Conservation (phyloP, 768 basidiomycete species). For the Suillus americanus region DNA sequence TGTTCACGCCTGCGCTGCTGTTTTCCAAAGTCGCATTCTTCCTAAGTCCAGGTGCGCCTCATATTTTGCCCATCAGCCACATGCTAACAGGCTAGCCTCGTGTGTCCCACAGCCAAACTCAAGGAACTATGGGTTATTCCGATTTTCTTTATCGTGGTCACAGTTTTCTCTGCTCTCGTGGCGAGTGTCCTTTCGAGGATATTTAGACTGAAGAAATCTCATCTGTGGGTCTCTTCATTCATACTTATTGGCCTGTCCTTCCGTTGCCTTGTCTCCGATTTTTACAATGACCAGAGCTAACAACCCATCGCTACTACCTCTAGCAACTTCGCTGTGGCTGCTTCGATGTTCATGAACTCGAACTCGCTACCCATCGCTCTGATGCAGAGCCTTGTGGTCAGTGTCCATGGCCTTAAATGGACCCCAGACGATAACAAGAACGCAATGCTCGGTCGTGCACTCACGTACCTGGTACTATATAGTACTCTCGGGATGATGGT, state of each 20-base stretch:
- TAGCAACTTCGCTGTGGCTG: conserved; percentile 78
- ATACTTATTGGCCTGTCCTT: background rate
- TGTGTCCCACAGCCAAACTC: conserved; percentile 55
- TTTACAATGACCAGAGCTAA: background rate
- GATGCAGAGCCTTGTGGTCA: conserved; percentile 85
- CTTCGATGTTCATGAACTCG: conserved; percentile 90
- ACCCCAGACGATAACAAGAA: conserved; percentile 75
- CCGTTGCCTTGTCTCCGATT: background rate
- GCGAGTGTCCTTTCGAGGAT: conserved; percentile 62
- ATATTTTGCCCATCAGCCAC: background rate
- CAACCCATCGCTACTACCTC: background rate
- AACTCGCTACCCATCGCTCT: conserved; percentile 95
- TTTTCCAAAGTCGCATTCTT: conserved; percentile 97
- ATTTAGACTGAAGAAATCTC: conserved; percentile 69
- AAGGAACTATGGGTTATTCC: conserved; percentile 84
- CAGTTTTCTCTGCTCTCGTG: conserved; percentile 64
- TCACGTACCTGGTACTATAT: conserved; percentile 89
- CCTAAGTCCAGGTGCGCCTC: conserved; percentile 64
- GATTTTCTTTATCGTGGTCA: conserved; percentile 80
- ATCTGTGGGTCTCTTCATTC: conserved; percentile 52
- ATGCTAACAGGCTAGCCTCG: background rate
- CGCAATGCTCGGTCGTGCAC: conserved; percentile 87
- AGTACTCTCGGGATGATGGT: conserved; percentile 96
- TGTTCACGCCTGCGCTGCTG: conserved; percentile 85
- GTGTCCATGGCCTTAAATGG: conserved; percentile 84